These are phyloP conservation scores for Chondrus crispus DNA, from an alignment of 23 red algal genomes.

Conservation along the genomic window DNA sequence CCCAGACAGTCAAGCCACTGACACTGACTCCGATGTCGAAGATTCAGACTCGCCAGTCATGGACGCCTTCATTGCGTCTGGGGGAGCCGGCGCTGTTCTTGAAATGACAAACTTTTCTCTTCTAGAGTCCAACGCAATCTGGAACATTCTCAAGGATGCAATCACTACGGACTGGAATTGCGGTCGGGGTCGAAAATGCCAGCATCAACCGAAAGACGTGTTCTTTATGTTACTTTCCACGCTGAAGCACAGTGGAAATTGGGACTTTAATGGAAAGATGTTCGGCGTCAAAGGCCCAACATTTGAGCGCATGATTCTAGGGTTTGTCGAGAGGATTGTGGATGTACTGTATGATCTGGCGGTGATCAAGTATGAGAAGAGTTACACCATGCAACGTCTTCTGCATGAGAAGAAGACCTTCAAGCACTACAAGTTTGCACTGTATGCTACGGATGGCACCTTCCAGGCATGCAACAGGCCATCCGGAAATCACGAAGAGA, in stretches of 20 bases:
- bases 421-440: background rate
- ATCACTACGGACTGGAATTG: background rate
- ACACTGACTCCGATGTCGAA: background rate
- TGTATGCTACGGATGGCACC: background rate
- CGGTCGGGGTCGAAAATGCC: background rate
- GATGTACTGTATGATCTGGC: background rate
- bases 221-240: slow-evolving; percentile 6
- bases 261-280: background rate
- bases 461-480: background rate
- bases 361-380: background rate
- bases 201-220: background rate
- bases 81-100: background rate
- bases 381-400: background rate
- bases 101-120: background rate
- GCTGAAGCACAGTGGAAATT: background rate
- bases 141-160: background rate
- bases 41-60: background rate
- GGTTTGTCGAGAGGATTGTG: background rate
- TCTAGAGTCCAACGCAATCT: background rate
- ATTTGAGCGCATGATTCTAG: background rate
- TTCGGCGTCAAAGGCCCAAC: background rate
- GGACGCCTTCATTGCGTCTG: background rate
- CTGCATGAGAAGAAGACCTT: background rate
- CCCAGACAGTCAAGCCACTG: no score
- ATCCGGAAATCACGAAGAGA: background rate